Base-by-base conservation (phyloP, 371 early-diverging fungal species). In the Mortierella sp. region DNA sequence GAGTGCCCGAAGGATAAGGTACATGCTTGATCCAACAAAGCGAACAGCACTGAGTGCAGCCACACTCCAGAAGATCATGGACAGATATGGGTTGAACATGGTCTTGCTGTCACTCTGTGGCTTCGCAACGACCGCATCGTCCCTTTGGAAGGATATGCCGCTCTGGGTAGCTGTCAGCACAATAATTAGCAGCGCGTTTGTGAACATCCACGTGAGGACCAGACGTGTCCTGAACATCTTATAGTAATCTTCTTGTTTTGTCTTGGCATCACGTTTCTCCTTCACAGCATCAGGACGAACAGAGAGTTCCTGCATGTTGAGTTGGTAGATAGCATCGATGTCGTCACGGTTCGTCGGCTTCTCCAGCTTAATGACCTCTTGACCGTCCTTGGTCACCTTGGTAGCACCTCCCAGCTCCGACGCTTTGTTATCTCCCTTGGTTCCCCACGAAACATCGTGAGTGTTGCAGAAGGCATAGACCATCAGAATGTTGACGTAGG, bases 361-460 rank as follows among this genome's bases (percentile, higher is more conserved):
- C 52, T 71, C 71, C 39, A 82, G 71, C 48, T 72, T 60, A 41
- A 70, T 26, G 30, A 75, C 64, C 24, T 80, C 72, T 41, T 72
- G 47, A 7, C 83, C 83, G 41, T 76, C 80, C 50, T 70, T 75
- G 24, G 76, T 51, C 2, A 68, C 64, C 55, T 61, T 61, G 32
- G 58, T 56, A 15, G 71, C 66, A 2, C 66, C 78, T 23, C 78
- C 78, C 4, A 78, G 58, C 23, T 68, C 69, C 3, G 62, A 56
- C 9, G 50, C 50, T 26, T 68, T 67, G 55, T 75, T 86, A 60
- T 92, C 94, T 60, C 95, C 96, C 81, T 96, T 97, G 27, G 97
- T 97, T 17, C 97, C 98, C 98, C 98, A 97, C 19, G 84, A 81
- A 52, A 97, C 94, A 71, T 98, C 98, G 75, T 93, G 93, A 0